A percentile compares a stretch with the other conserved stretches of the same genome.
These are phyloP conservation scores for Gymnopus androsaceus DNA, from an alignment of 1,284 basidiomycete genomes.

Conservation along the genomic window DNA sequence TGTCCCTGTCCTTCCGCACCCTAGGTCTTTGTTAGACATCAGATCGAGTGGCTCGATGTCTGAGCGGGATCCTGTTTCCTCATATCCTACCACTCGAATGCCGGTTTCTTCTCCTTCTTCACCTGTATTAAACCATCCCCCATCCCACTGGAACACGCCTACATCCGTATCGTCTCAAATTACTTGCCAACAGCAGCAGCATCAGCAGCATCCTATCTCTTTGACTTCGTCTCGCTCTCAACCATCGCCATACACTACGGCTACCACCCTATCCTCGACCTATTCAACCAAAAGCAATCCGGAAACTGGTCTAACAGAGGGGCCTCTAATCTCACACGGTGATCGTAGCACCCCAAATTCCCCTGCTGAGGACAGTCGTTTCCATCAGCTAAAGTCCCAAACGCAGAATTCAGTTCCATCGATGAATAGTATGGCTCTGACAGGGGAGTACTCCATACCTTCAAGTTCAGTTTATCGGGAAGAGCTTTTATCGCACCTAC, in stretches of 20 bases:
- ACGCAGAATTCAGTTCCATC: neutral
- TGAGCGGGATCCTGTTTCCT: neutral
- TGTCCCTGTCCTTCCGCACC: too few relatives aligned
- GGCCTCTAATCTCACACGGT: too few relatives aligned
- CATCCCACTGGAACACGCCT: neutral
- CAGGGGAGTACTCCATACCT: neutral
- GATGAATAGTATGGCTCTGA: neutral
- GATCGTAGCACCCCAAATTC: slow-evolving; percentile 1
- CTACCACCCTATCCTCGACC: neutral
- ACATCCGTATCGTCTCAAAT: neutral
- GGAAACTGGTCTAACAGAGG: too few relatives aligned
- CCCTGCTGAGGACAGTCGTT: neutral
- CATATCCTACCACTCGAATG: slow-evolving; percentile 2
- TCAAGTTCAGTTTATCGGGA: slow-evolving; percentile 12
- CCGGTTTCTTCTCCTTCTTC: slow-evolving; percentile 7
- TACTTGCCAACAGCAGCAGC: neutral
- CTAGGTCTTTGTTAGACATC: neutral
- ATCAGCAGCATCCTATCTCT: neutral
- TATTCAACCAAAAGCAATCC: neutral
- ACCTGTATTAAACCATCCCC: neutral
- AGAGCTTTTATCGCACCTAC: slow-evolving; percentile 14
- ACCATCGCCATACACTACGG: too few relatives aligned
- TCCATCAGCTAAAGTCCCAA: neutral
- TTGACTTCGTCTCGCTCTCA: neutral
- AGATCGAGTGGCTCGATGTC: neutral